Base-by-base conservation (phyloP, 169 alveolate species). In the Cytauxzoon felis region DNA sequence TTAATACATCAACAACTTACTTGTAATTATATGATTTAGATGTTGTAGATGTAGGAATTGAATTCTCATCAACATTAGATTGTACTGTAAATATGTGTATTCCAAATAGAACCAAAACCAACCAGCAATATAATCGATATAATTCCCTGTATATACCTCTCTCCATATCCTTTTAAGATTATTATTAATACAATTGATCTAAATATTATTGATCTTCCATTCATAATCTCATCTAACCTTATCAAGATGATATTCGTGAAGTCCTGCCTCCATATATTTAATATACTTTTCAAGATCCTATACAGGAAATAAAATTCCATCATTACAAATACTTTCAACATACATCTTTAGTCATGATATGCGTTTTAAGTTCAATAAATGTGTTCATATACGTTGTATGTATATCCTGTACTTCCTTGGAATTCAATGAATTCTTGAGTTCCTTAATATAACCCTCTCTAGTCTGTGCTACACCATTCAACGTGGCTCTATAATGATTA, bases 171-270 rank as follows among this genome's bases (percentile, higher is more conserved):
- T 96, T 64, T 91, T 89, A 47, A 97, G 85, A 24, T 94, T 85
- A 49, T 88, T 69, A 86, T 97, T 97, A 43, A 96, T 95, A 80
- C 95, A 98, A 47, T 88, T 93, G 97, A 97, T 96, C 91, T 96
- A 83, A 19, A 47, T 38, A 5, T 36, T 41, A 42, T 24, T 11
- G n/a, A 6, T 42, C 11, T 0, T 7, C 11, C 8, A 50, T 1
- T 5, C 5, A 7, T 8, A 1, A 0, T 0, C 33, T 2, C 5
- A 29, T 8, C 9, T 61, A 70, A n/a, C 76, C 78, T 73, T 85
- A 23, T 80, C 79, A 19, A 82, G 70, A 43, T 85, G 91, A 34
- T 65, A 85, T 42, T 73, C 66, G 13, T 75, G 82, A 1, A 85
- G 76, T 27, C 78, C 83, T 53, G 71, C 62, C 50, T 85, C 91